Base-by-base conservation (phyloP, 371 early-diverging fungal genomes). In the Circinella minor region DNA sequence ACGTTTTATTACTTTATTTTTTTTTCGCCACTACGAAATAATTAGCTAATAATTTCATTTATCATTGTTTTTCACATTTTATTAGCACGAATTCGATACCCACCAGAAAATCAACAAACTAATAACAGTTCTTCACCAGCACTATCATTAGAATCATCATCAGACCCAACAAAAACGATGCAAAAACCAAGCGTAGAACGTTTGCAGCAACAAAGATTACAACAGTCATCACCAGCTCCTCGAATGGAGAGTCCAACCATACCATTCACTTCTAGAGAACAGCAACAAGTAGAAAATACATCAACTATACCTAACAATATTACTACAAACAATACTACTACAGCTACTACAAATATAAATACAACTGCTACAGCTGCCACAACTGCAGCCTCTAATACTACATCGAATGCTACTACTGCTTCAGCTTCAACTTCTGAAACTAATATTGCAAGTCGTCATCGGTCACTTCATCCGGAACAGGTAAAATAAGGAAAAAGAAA, bases 61-160 rank as follows among this genome's bases (percentile, higher is more conserved):
- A 27, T 27, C 27, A 27, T 64, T 37, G 47, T 46, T 64, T 48
- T 18, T 61, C 38, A 27, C 27, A 27, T 27, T 27, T 27, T 27
- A 27, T 1, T 67, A 78, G 87, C 87, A 62, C 90, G 89, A 71
- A 91, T 92, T 67, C 84, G 86, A 70, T 91, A 90, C 75, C 89
- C 88, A 71, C 77, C 75, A 57, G 72, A 72, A 17, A 69, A 68
- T 37, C 67, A 43, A 43, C 43, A 51, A 54, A 65, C 47, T 18
- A 15, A 76, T 8, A 46, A 20, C 36, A 69, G 15, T 51, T 43
- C 64, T 46, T 59, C 47, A 13, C 59, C 70, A 36, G 65, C 67
- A 39, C 36, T 72, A n/a, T 68, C 69, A 39, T 11, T 60, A 17
- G 65, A 65, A 15, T 18, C 27, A 27, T 27, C 27, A 27, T 27